phyloP scores from a whole-genome alignment of 2,329 filamentous ascomycete species.

The Sporothrix curviconia region DNA sequence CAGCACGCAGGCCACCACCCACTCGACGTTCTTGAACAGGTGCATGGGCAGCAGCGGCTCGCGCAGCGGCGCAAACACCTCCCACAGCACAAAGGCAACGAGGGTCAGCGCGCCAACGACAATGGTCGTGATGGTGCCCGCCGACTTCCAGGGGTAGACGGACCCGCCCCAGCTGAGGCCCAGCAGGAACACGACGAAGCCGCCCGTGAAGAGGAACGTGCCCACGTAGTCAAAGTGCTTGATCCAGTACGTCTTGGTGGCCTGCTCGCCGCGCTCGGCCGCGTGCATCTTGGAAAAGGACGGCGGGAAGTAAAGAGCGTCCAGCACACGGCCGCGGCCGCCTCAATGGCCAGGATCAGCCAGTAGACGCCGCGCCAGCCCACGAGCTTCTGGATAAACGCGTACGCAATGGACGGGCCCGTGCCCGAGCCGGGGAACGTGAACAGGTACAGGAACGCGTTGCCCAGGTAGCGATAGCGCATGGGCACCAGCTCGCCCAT shows the following conservation, averaged over 20 bases:
- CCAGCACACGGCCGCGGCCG: constrained; percentile 24
- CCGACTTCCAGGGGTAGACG: constrained; percentile 29
- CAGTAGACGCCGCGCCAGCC: constrained; percentile 28
- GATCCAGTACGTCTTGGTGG: constrained; percentile 22
- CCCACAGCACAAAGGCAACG: not conserved
- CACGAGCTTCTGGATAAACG: constrained; percentile 22
- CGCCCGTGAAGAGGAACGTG: constrained; percentile 25
- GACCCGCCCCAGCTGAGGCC: constrained; percentile 28
- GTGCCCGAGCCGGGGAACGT: constrained; percentile 26
- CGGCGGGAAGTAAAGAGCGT: constrained; percentile 30
- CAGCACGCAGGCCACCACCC: constrained; percentile 28
- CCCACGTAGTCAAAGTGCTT: constrained; percentile 30
- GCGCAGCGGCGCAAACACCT: constrained; percentile 22
- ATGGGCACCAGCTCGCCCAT: constrained; percentile 34
- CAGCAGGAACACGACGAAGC: constrained; percentile 28
- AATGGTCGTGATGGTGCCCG: constrained; percentile 26
- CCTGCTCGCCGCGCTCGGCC: constrained; percentile 12
- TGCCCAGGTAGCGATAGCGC: constrained; percentile 29
- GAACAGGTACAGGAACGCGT: constrained; percentile 28
- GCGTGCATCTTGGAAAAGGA: constrained; percentile 28
- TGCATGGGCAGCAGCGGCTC: constrained; percentile 33
- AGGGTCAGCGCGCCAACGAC: not conserved
- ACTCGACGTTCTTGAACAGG: constrained; percentile 30
- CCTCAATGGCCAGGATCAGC: constrained; percentile 26
- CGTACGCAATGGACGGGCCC: constrained; percentile 24